phyloP scores from a whole-genome alignment of 768 basidiomycete species.

The Piloderma croceum region DNA sequence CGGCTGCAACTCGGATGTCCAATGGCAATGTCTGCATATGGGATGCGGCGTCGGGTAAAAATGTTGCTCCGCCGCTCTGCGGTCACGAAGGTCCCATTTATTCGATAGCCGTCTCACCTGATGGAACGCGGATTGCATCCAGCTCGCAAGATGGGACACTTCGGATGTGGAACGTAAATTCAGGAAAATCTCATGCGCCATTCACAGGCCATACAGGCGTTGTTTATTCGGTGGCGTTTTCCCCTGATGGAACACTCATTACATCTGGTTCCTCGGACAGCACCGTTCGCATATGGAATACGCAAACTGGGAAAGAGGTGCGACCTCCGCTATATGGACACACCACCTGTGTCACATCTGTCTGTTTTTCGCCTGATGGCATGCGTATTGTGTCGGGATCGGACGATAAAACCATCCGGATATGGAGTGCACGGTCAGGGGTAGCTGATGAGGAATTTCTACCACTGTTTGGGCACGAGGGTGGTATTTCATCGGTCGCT shows the following conservation, averaged over 20 bases:
- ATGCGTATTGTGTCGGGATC: no score
- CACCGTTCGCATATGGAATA: slow-evolving; percentile 12
- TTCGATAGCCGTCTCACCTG: neutral
- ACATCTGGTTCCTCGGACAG: slow-evolving; percentile 37
- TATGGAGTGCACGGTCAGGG: slow-evolving; percentile 6
- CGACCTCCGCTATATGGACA: slow-evolving; percentile 3
- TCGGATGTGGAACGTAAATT: neutral
- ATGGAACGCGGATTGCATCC: neutral
- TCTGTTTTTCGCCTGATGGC: no score
- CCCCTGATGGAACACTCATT: slow-evolving; percentile 36
- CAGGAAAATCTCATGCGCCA: no score
- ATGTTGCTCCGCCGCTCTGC: no score
- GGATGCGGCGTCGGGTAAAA: neutral
- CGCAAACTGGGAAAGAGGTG: slow-evolving; percentile 20
- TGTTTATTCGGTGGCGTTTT: slow-evolving; percentile 20
- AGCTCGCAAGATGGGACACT: neutral
- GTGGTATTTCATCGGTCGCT: no score
- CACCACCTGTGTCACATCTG: neutral
- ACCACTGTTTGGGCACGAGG: no score
- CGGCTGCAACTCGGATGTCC: neutral
- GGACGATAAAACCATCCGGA: neutral
- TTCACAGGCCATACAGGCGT: neutral
- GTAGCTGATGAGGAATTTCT: no score
- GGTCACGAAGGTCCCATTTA: neutral
- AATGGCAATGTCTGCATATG: neutral